Base-by-base conservation (phyloP, 2,329 filamentous ascomycete species). In the Tolypocladium pustulatum region DNA sequence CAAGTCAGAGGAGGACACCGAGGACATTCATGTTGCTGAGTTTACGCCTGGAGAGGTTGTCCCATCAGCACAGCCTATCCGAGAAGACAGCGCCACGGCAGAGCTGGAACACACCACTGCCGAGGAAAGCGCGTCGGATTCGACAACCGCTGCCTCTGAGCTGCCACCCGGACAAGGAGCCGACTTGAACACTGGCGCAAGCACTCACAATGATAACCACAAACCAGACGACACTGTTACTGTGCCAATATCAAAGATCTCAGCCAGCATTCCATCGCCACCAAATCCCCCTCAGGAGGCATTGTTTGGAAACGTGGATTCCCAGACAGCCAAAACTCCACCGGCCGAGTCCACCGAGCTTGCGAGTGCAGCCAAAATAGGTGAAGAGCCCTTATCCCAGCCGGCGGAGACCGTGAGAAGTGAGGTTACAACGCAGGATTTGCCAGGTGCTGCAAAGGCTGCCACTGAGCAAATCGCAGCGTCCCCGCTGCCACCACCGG, bases 351-450 rank as follows among this genome's bases (percentile, higher is more conserved):
- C 61, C 46, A 52, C 53, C 55, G 56, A 60, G 46, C 43, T 55
- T 56, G 54, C 37, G 51, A 61, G 62, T 57, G 61, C 63, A 58
- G 38, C 58, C 46, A 57, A 61, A 43, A 60, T 58, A 52, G 49
- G 54, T 46, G 61, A 59, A 37, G 54, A 40, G 17, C 58, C 58
- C 22, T 59, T 61, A 43, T 56, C 63, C 53, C 57, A 63, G 20
- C 65, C 64, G 58, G 62, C 64, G 30, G 66, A 69, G 37, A 13
- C 30, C 20, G 13, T 46, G 2, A 8, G 17, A n/a, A 36, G 17
- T 27, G 17, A 52, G 34, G 64, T 65, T 38, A 69, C 69, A 13
- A 68, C 65, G 22, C 69, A 71, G 51, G 67, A 68, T 57, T 54
- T 66, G 34, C 60, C 62, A 13, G 65, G n/a, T n/a, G n/a, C 65